These are phyloP conservation scores for Fusarium sp. DNA, from an alignment of 2,329 filamentous ascomycete genomes.

Conservation along the genomic window DNA sequence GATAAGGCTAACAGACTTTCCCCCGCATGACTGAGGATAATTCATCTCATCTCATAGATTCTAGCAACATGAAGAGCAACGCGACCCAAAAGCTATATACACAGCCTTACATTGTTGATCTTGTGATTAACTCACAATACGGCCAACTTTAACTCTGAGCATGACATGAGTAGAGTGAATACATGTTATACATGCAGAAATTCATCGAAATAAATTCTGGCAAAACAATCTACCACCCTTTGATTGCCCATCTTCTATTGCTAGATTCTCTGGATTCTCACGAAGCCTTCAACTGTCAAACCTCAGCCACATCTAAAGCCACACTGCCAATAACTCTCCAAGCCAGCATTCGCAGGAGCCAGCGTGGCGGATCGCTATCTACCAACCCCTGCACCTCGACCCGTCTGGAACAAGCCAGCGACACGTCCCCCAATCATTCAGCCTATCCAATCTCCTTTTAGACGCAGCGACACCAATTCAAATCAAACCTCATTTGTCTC, in stretches of 20 bases:
- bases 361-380: slow-evolving; percentile 36
- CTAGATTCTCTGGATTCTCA: background rate
- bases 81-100: background rate
- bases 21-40: background rate
- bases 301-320: slow-evolving; percentile 18
- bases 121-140: background rate
- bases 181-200: background rate
- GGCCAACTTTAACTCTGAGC: background rate
- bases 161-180: background rate
- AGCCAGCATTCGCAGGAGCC: slow-evolving; percentile 15
- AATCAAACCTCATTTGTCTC: slow-evolving; percentile 42
- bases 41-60: background rate
- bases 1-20: too few species aligned
- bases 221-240: background rate
- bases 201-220: background rate
- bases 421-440: slow-evolving; percentile 30
- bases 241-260: background rate
- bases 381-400: slow-evolving; percentile 9
- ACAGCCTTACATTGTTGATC: background rate
- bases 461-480: slow-evolving; percentile 29
- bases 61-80: too few species aligned
- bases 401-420: slow-evolving; percentile 37
- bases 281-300: background rate
- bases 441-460: slow-evolving; percentile 39
- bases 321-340: slow-evolving; percentile 22